Conservation (phyloP, 1,139 yeast species). For the Yamadazyma atmosphaerica region DNA sequence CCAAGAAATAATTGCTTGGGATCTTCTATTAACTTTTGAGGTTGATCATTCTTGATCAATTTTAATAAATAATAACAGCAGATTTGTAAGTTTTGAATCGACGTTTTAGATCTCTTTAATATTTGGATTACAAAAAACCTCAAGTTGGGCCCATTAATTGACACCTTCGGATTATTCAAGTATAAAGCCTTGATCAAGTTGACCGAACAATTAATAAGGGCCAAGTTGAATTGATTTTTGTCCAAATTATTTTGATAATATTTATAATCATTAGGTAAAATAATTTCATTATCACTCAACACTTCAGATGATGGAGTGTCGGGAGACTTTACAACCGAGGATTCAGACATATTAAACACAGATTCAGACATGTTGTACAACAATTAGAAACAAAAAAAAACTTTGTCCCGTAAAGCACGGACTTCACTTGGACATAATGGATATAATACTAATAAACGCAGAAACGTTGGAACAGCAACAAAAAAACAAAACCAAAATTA, state of each 20-base stretch:
- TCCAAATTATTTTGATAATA: conserved; percentile 43
- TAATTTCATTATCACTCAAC: background rate
- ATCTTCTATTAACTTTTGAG: conserved; percentile 32
- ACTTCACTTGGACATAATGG: background rate
- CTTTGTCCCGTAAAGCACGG: background rate
- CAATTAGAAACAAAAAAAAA: background rate
- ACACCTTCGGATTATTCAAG: conserved; percentile 16
- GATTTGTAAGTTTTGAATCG: conserved; percentile 64
- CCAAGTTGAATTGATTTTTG: conserved; percentile 43
- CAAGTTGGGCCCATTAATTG: conserved; percentile 25
- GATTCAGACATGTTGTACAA: background rate
- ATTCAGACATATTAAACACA: background rate
- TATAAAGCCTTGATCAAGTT: conserved; percentile 40
- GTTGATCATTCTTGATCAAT: conserved; percentile 26
- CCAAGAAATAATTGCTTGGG: conserved; percentile 69
- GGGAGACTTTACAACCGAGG: background rate
- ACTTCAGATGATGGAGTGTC: background rate
- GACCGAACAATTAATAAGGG: conserved; percentile 39
- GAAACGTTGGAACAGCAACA: conserved; percentile 7
- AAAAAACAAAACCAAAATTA: background rate
- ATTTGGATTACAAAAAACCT: conserved; percentile 61
- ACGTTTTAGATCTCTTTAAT: conserved; percentile 66
- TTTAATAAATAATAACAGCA: conserved; percentile 63
- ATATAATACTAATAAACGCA: conserved; percentile 4
- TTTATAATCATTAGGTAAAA: conserved; percentile 37